Percentiles rank a stretch among this genome's conserved stretches.
Evolutionary conservation across 345 rosid species (phyloP).

Genomic region (Dipteronia sinensis): DNA sequence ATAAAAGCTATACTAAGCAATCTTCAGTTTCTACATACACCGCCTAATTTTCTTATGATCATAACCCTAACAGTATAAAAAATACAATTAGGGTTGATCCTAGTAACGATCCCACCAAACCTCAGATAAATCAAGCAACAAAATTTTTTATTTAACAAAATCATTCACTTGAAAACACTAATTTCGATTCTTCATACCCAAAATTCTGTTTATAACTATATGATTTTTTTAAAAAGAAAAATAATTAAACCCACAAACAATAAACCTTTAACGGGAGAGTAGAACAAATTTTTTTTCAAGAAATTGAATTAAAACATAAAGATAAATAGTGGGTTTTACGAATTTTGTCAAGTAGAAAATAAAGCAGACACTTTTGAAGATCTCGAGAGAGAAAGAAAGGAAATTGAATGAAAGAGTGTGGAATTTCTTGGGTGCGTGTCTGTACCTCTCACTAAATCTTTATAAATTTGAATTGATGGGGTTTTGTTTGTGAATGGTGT

Average conservation of each 20-base stretch:
- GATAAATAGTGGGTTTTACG: slow-evolving; percentile 20
- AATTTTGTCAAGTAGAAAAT: slow-evolving; percentile 2
- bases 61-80: slow-evolving; percentile 41
- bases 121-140: slow-evolving; percentile 36
- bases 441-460: slow-evolving; percentile 16
- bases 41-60: slow-evolving; percentile 22
- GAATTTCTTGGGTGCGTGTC: not conserved
- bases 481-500: slow-evolving; percentile 28
- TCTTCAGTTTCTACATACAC: slow-evolving; percentile 28
- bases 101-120: slow-evolving; percentile 47
- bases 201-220: not conserved
- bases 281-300: not conserved
- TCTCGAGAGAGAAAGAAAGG: not conserved
- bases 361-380: slow-evolving; percentile 28
- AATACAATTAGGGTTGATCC: slow-evolving; percentile 41
- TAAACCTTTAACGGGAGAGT: not conserved
- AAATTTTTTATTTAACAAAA: slow-evolving; percentile 28
- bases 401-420: not conserved
- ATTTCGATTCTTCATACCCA: slow-evolving; percentile 20
- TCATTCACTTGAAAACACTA: slow-evolving; percentile 17
- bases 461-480: slow-evolving; percentile 11
- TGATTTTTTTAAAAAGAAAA: not conserved
- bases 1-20: slow-evolving; percentile 24
- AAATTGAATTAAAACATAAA: slow-evolving; percentile 19
- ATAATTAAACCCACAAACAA: not conserved